Base-by-base conservation (phyloP, 73 alveolate species). In the Blepharisma stoltei region DNA sequence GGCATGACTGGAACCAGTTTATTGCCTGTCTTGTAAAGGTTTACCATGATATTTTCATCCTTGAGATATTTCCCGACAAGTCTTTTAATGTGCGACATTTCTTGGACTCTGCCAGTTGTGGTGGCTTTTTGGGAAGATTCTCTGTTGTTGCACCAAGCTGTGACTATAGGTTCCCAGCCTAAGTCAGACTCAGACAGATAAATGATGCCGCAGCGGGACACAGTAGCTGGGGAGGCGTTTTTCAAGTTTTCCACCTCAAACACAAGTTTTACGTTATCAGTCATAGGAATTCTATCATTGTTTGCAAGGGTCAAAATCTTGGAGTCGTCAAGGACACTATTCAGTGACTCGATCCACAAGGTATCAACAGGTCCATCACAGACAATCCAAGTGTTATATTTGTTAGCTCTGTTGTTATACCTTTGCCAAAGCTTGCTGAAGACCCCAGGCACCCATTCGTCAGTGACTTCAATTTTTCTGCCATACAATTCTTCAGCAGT, bases 351-450 rank as follows among this genome's bases (percentile, higher is more conserved):
- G 87, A 98, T 97, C 99, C 99, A 98, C 86, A 98, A 95, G 71
- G 99, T 98, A 93, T 98, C 99, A 78, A 98, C 99, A 48, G 99
- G 99, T 6, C 99, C 99, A 90, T 98, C 99, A 86, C 99, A 98
- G 76, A 93, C 94, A 71, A 98, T 98, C 99, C 99, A 98, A 83
- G 99, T 94, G 78, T 97, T 93, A 89, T 90, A 93, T 82, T 95
- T 95, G 78, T 90, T 78, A 78, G 88, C 80, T 67, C 98, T 93
- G 85, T 95, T 97, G 84, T 98, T 98, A 86, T 97, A 96, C 89
- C 94, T 93, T 82, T 95, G 94, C 99, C 99, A 98, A 68, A 98
- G 97, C 76, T 98, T 92, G 53, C 99, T 93, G 93, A 97, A 97
- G 52, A 98, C 99, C 68, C 99, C 99, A 44, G 99, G 97, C 46